phyloP scores from a whole-genome alignment of 2,329 filamentous ascomycete species.

The Alternaria sp. region DNA sequence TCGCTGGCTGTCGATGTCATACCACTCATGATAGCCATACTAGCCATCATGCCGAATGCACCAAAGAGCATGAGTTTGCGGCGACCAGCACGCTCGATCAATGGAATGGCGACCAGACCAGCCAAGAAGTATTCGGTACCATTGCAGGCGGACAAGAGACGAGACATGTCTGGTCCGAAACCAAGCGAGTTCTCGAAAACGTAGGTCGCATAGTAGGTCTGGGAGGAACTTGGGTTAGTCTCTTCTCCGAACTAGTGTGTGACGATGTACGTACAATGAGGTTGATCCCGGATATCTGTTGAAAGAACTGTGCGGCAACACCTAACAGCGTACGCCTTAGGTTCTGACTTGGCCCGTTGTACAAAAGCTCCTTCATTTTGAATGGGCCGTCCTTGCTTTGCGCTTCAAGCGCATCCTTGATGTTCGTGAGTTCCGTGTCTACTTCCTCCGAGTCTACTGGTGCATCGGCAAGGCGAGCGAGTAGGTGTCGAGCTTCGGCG shows the following conservation, averaged over 20 bases:
- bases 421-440: conserved; percentile 44
- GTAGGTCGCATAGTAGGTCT: conserved; percentile 42
- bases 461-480: conserved; percentile 19
- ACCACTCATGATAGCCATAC: conserved; percentile 58
- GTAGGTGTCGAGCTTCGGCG: conserved; percentile 41
- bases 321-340: conserved; percentile 53
- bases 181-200: conserved; percentile 58
- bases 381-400: conserved; percentile 47
- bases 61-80: conserved; percentile 44
- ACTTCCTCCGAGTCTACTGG: conserved; percentile 33
- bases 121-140: conserved; percentile 54
- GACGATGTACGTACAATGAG: conserved; percentile 18
- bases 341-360: conserved; percentile 56
- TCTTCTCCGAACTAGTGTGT: neutral
- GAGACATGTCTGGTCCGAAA: conserved; percentile 50
- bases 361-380: conserved; percentile 46
- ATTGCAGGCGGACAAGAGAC: conserved; percentile 51
- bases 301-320: conserved; percentile 58
- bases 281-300: conserved; percentile 49
- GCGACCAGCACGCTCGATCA: conserved; percentile 49
- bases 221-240: neutral
- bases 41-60: conserved; percentile 40
- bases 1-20: conserved; percentile 13
- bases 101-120: conserved; percentile 49
- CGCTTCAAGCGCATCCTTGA: conserved; percentile 53